Conservation (phyloP, 2,329 filamentous ascomycete species). For the Westerdykella aurantiaca region DNA sequence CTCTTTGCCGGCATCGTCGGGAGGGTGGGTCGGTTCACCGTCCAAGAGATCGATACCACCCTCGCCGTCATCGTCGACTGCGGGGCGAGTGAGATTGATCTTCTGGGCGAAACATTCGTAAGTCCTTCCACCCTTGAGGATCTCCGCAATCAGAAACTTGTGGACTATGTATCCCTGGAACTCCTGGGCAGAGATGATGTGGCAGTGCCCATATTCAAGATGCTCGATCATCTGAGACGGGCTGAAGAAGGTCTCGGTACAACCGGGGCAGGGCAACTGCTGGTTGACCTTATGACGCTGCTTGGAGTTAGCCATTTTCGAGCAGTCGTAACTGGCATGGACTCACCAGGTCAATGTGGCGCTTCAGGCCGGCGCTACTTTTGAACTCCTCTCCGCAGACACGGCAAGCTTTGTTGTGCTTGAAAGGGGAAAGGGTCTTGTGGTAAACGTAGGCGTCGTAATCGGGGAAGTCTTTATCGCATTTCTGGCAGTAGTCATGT, state of each 20-base stretch:
- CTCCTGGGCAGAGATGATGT: conserved; percentile 36
- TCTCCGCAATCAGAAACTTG: conserved; percentile 43
- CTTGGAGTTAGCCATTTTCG: conserved; percentile 1
- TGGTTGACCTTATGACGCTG: conserved; percentile 48
- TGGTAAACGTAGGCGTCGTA: conserved; percentile 45
- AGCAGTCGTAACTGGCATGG: not conserved
- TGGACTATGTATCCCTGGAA: conserved; percentile 48
- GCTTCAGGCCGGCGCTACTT: conserved; percentile 46
- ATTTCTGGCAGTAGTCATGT: conserved; percentile 45
- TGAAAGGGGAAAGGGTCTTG: conserved; percentile 35
- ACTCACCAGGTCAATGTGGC: conserved; percentile 49
- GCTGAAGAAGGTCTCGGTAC: conserved; percentile 43
- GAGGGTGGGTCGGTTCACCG: not conserved
- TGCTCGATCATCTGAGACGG: conserved; percentile 50
- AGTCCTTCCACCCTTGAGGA: conserved; percentile 15
- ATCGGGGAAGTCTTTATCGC: conserved; percentile 42
- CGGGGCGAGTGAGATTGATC: conserved; percentile 22
- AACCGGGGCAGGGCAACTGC: conserved; percentile 50
- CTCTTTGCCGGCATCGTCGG: not conserved
- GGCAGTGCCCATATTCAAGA: conserved; percentile 50
- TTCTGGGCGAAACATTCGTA: conserved; percentile 25
- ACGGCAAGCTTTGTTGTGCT: conserved; percentile 50
- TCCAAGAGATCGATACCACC: conserved; percentile 18
- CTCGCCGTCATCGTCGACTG: conserved; percentile 22
- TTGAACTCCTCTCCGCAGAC: conserved; percentile 54